Conservation (phyloP, 2,329 filamentous ascomycete genomes). For the Fusarium decemcellulare region DNA sequence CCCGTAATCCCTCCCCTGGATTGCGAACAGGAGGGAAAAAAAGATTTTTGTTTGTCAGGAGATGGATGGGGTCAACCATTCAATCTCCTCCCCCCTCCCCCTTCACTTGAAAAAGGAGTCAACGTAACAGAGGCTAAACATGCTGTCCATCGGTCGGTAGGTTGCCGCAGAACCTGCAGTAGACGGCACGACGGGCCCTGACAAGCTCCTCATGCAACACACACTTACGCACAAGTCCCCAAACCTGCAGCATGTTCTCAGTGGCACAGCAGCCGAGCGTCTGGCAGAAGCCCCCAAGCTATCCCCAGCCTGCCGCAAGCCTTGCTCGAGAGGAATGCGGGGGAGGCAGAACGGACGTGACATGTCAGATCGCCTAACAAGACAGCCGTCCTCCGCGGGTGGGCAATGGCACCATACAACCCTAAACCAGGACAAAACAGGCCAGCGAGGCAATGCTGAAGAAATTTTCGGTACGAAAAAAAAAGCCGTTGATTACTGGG, state of each 20-base stretch:
- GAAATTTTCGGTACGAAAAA: not conserved
- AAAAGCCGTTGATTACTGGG: slow-evolving; percentile 25
- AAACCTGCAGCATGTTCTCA: slow-evolving; percentile 29
- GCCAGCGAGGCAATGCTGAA: slow-evolving; percentile 14
- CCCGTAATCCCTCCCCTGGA: slow-evolving; percentile 17
- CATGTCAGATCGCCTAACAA: slow-evolving; percentile 43
- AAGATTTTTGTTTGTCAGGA: slow-evolving; percentile 32
- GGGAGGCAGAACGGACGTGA: slow-evolving; percentile 39
- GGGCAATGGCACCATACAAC: slow-evolving; percentile 43
- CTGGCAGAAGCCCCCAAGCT: slow-evolving; percentile 21
- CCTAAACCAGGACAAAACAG: slow-evolving; percentile 25
- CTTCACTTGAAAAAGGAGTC: slow-evolving; percentile 26
- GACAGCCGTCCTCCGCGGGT: slow-evolving; percentile 26
- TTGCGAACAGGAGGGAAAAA: slow-evolving; percentile 9
- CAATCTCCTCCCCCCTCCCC: slow-evolving; percentile 11
- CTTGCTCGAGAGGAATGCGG: slow-evolving; percentile 41
- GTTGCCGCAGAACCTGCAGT: slow-evolving; percentile 41
- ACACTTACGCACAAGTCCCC: not conserved
- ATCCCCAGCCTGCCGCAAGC: slow-evolving; percentile 4
- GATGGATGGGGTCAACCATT: slow-evolving; percentile 18
- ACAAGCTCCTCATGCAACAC: slow-evolving; percentile 26
- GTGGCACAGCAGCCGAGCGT: slow-evolving; percentile 32
- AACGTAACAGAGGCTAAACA: slow-evolving; percentile 6
- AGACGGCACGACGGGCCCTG: slow-evolving; percentile 29
- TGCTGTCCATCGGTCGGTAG: slow-evolving; percentile 14